phyloP scores from a whole-genome alignment of 2,329 filamentous ascomycete genomes.

The Sarocladium oryzae region DNA sequence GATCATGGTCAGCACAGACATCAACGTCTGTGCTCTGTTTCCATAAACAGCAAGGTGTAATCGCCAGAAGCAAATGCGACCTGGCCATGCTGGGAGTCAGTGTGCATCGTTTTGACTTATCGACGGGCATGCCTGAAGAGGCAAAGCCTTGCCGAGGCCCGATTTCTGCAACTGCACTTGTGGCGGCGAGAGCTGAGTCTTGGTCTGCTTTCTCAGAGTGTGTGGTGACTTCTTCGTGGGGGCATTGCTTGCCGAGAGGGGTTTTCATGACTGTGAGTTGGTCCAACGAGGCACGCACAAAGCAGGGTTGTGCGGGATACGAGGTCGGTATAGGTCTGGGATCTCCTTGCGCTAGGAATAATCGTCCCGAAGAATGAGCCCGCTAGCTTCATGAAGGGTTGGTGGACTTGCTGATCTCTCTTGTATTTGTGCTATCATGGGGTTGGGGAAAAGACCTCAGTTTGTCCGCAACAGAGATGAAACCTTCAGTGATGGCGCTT shows the following conservation, averaged over 20 bases:
- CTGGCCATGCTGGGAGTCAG: background rate
- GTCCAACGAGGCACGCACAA: background rate
- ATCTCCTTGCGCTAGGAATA: conserved; percentile 1
- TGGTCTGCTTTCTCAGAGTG: background rate
- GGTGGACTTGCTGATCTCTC: background rate
- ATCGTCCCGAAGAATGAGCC: background rate
- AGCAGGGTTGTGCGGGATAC: background rate
- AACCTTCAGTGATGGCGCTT: too few species aligned
- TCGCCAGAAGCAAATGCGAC: background rate
- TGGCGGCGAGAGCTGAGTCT: background rate
- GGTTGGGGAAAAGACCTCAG: background rate
- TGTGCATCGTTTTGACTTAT: background rate
- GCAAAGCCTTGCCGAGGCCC: background rate
- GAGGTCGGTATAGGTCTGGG: conserved; percentile 1
- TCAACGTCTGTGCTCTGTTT: background rate
- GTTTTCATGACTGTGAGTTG: background rate
- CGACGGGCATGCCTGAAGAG: background rate
- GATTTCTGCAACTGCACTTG: background rate
- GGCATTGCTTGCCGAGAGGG: background rate
- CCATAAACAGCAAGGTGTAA: background rate
- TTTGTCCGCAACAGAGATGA: too few species aligned
- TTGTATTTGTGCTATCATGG: background rate
- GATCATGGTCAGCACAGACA: background rate
- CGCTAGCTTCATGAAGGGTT: background rate
- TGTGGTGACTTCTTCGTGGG: background rate